phyloP scores from a whole-genome alignment of 2,329 filamentous ascomycete genomes.

The Epichloe scottii region DNA sequence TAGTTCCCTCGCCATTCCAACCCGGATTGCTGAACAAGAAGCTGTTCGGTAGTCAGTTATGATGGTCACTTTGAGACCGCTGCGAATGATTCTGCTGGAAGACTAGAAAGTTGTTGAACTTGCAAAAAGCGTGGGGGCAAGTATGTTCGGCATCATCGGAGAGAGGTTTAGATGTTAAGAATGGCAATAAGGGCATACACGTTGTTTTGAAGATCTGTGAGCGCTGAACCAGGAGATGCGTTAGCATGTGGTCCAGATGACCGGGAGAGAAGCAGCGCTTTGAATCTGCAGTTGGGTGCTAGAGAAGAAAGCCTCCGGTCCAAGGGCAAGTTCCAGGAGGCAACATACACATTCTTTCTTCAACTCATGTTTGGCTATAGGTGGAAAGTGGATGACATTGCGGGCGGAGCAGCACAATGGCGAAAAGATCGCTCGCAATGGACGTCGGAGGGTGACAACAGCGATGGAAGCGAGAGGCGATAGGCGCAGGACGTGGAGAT shows the following conservation, averaged over 20 bases:
- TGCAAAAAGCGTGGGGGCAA: neutral
- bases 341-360: slow-evolving; percentile 31
- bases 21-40: slow-evolving; percentile 48
- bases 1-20: slow-evolving; percentile 35
- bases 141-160: neutral
- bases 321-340: neutral
- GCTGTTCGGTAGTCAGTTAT: slow-evolving; percentile 20
- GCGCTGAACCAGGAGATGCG: slow-evolving; percentile 23
- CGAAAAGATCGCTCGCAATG: slow-evolving; percentile 6
- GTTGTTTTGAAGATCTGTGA: slow-evolving; percentile 37
- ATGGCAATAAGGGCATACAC: slow-evolving; percentile 25
- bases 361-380: slow-evolving; percentile 26
- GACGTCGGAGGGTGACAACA: neutral
- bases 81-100: neutral
- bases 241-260: slow-evolving; percentile 7
- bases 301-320: neutral
- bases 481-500: neutral
- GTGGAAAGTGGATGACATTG: slow-evolving; percentile 21
- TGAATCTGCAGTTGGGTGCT: neutral
- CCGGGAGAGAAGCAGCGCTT: neutral
- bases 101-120: neutral
- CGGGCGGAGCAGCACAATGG: slow-evolving; percentile 18
- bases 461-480: neutral
- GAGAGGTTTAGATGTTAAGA: neutral
- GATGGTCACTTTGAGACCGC: neutral